Conservation (phyloP, 805 yeast species). For the Cyberlindnera sargentensis region DNA sequence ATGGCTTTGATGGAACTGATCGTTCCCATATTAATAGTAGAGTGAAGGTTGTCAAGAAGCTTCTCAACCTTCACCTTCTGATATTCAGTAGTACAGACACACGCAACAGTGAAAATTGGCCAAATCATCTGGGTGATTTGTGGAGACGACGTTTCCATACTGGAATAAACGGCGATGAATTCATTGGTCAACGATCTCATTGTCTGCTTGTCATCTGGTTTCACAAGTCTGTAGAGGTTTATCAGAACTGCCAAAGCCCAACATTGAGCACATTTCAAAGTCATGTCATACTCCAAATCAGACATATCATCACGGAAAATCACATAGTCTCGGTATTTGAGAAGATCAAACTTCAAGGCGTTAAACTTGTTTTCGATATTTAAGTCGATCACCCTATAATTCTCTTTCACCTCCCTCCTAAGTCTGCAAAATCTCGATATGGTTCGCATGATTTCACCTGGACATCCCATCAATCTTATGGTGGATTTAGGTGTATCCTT, state of each 20-base stretch:
- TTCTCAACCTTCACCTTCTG: conserved; percentile 26
- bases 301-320: conserved; percentile 15
- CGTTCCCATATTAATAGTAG: conserved; percentile 50
- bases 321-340: conserved; percentile 44
- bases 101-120: conserved; percentile 48
- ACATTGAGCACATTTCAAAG: conserved; percentile 48
- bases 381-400: conserved; percentile 9
- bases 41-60: conserved; percentile 36
- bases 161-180: conserved; percentile 39
- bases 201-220: conserved; percentile 24
- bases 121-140: conserved; percentile 56
- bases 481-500: conserved; percentile 38
- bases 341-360: conserved; percentile 28
- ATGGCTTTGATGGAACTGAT: conserved; percentile 35
- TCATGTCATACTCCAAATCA: conserved; percentile 32
- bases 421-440: conserved; percentile 38
- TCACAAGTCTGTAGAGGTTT: conserved; percentile 27
- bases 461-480: conserved; percentile 51
- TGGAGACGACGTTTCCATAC: conserved; percentile 40
- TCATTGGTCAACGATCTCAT: conserved; percentile 34
- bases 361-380: conserved; percentile 23
- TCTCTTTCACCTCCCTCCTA: conserved; percentile 22
- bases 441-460: conserved; percentile 47
- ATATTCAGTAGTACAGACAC: conserved; percentile 31
- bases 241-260: conserved; percentile 40